phyloP scores from a whole-genome alignment of 148 eudicot genomes.

The Limonium bicolor region DNA sequence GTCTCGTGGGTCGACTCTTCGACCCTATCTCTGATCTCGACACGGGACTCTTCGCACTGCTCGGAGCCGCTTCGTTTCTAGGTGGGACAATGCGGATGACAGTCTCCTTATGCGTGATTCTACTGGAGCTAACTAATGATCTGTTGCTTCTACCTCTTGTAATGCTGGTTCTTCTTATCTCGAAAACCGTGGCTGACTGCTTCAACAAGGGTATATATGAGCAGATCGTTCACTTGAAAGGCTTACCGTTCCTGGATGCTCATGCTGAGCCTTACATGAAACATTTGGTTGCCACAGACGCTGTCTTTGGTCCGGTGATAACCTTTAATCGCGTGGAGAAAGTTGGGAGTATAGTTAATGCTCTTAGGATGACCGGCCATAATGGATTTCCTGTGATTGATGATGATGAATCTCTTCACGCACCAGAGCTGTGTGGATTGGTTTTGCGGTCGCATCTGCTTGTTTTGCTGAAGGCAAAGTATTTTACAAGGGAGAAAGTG shows the following conservation, averaged over 20 bases:
- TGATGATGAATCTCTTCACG: conserved; percentile 12
- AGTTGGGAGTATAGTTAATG: conserved; percentile 12
- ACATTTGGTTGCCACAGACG: conserved; percentile 12
- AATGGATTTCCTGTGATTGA: conserved; percentile 18
- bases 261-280: conserved; percentile 20
- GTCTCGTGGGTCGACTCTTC: conserved; percentile 14
- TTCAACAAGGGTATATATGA: conserved; percentile 19
- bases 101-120: conserved; percentile 14
- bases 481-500: conserved; percentile 6
- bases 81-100: conserved; percentile 24
- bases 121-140: conserved; percentile 15
- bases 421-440: conserved; percentile 16
- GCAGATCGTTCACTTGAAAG: conserved; percentile 14
- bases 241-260: conserved; percentile 16
- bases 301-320: conserved; percentile 12
- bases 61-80: conserved; percentile 19
- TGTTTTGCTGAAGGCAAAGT: conserved; percentile 10
- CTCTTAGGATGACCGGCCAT: conserved; percentile 10
- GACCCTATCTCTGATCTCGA: conserved; percentile 10
- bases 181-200: conserved; percentile 14
- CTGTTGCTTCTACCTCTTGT: conserved; percentile 13
- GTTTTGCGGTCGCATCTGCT: conserved; percentile 17
- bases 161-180: conserved; percentile 16
- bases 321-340: conserved; percentile 16
- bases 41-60: conserved; percentile 16